These are phyloP conservation scores for Suhomyces bokatorum DNA, from an alignment of 1,139 yeast species.

Conservation along the genomic window DNA sequence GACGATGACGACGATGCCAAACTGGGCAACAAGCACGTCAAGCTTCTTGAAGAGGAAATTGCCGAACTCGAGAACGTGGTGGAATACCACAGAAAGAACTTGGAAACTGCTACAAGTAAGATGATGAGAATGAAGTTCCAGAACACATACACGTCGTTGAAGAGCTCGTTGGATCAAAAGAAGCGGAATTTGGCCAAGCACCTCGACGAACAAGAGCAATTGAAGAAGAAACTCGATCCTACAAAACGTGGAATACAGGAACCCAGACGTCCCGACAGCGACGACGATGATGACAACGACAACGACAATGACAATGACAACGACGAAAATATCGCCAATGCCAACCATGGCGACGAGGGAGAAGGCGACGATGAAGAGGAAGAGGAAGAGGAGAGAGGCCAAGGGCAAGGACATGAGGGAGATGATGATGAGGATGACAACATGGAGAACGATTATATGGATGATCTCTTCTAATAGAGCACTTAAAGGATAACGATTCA, in stretches of 20 bases:
- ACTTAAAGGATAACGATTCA: no score
- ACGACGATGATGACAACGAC: conserved; percentile 21
- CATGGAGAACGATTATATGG: conserved; percentile 13
- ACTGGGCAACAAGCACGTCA: conserved; percentile 62
- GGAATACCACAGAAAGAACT: conserved; percentile 70
- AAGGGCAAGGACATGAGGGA: conserved; percentile 5
- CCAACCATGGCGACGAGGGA: conserved; percentile 1
- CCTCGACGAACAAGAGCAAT: conserved; percentile 28
- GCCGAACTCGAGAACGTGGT: conserved; percentile 80
- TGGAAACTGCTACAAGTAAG: conserved; percentile 78
- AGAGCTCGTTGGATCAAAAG: conserved; percentile 81
- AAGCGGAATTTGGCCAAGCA: conserved; percentile 59
- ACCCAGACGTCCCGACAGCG: conserved; percentile 17
- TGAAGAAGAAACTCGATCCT: conserved; percentile 21
- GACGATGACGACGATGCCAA: conserved; percentile 33
- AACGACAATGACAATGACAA: conserved; percentile 13
- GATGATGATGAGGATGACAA: conserved; percentile 14
- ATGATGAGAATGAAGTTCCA: conserved; percentile 85
- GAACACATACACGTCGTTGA: conserved; percentile 76
- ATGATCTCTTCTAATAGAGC: conserved; percentile 15
- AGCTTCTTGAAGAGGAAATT: conserved; percentile 81
- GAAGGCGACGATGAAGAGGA: conserved; percentile 3
- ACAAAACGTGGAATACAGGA: conserved; percentile 13
- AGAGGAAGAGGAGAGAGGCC: conserved; percentile 21
- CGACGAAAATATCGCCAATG: conserved; percentile 12